Evolutionary conservation across 2,329 filamentous ascomycete species (phyloP), one percentile per base, ranked within the genome.

Genomic region (Sporothrix globosa): DNA sequence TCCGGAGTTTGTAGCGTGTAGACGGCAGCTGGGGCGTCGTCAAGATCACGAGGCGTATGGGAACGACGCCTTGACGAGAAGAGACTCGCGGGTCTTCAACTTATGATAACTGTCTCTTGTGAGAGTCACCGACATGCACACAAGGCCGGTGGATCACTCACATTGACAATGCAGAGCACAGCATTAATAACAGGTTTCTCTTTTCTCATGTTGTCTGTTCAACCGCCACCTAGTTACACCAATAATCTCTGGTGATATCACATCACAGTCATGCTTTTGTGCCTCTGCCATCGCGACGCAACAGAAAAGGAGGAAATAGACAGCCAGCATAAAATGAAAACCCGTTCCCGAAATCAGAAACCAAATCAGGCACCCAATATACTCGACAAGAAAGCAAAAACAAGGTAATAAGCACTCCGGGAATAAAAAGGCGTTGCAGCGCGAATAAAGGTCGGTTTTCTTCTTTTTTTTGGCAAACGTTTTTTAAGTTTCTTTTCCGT

Each of bases 281-380:
- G 21, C 19, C 34, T 46, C 21, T 3, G 39, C 41, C 58, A 13
- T 44, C 39, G 41, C 39, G 13, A 46, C 21, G 21, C n/a, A 46
- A 27, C 21, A 27, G 24, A 34, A 27, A 46, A 63, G 6, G 7
- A 30, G 24, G 24, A 27, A 44, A 46, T 44, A 61, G 39, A 46
- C 39, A 63, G 34, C 34, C 34, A 44, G 14, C 58, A 63, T 63
- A 46, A 63, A 63, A 46, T 46, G 21, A 46, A 46, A 46, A 63
- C 21, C 58, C 58, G n/a, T 24, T 63, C 39, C 58, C 58, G 39
- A 24, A 63, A 63, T 19, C 44, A 44, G n/a, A 63, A 46, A 46
- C 17, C 58, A 63, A 46, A 63, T 46, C 39, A 63, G 39, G 58
- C 58, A 39, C 58, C 58, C 58, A 27, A 46, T 7, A 46, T 63